Evolutionary conservation across 2,329 filamentous ascomycete species (phyloP).

Genomic region (Arthrobotrys entomopaga): DNA sequence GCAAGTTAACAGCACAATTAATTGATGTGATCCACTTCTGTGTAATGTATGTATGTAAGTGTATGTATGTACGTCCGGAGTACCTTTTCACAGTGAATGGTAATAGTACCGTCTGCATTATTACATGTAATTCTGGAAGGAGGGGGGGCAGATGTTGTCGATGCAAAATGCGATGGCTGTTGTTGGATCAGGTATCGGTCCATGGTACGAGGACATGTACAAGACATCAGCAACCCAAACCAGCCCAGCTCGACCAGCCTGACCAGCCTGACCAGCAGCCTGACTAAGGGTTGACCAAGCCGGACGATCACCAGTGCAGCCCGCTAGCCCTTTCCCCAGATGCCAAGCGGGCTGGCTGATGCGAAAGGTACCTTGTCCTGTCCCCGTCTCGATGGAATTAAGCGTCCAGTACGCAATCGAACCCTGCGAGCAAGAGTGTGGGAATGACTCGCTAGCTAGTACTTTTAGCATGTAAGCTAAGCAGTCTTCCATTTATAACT

Average conservation of each 20-base stretch:
- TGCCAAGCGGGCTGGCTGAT: constrained; percentile 32
- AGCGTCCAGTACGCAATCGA: constrained; percentile 36
- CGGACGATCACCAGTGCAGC: constrained; percentile 25
- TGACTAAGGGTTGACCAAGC: constrained; percentile 47
- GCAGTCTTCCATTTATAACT: too few species aligned
- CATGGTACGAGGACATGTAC: constrained; percentile 34
- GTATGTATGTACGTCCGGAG: too few species aligned
- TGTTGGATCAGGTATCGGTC: constrained; percentile 9
- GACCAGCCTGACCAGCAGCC: constrained; percentile 6
- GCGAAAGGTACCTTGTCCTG: constrained; percentile 22
- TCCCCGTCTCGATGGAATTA: constrained; percentile 11
- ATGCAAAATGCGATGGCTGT: too few species aligned
- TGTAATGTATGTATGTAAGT: too few species aligned
- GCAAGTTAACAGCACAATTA: constrained; percentile 14
- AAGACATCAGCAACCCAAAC: neutral
- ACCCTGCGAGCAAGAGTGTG: constrained; percentile 13
- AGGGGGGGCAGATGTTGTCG: too few species aligned
- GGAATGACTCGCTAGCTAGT: constrained; percentile 34
- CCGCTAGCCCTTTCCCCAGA: constrained; percentile 24
- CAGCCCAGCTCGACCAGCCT: too few species aligned
- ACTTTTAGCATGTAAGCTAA: too few species aligned
- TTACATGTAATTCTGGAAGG: too few species aligned
- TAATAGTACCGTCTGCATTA: too few species aligned
- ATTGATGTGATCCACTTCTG: constrained; percentile 31
- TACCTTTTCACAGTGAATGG: too few species aligned